Conservation (phyloP, 805 yeast genomes). For the Pichia manshurica region DNA sequence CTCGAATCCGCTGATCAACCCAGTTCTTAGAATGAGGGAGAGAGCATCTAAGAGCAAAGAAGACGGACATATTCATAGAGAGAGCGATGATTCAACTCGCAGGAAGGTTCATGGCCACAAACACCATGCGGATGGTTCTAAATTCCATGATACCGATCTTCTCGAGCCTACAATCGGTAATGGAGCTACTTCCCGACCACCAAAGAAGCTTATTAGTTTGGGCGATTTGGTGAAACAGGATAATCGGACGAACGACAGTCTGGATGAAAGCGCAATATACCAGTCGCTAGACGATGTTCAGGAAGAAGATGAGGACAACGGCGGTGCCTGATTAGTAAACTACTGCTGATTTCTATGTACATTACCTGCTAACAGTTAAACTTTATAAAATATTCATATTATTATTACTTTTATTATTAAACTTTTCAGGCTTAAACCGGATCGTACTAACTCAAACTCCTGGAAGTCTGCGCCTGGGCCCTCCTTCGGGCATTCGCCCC, state of each 20-base stretch:
- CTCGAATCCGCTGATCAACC: conserved; percentile 8
- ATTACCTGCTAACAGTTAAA: no score
- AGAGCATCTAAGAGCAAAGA: not conserved
- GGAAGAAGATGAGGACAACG: conserved; percentile 1
- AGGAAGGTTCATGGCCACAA: conserved; percentile 10
- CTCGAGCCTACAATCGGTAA: conserved; percentile 12
- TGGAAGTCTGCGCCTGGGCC: no score
- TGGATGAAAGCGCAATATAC: conserved; percentile 10
- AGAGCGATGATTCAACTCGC: not conserved
- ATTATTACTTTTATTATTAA: no score
- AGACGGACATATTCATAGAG: conserved; percentile 11
- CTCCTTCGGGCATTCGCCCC: no score
- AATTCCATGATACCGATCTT: conserved; percentile 24
- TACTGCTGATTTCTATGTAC: no score
- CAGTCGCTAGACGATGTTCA: conserved; percentile 4
- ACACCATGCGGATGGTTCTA: conserved; percentile 13
- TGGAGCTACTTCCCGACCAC: not conserved
- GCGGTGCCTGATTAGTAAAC: not conserved
- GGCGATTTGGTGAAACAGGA: not conserved
- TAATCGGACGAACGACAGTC: not conserved
- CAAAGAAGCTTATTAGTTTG: not conserved
- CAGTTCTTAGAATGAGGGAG: conserved; percentile 7
- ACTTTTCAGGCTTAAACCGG: no score
- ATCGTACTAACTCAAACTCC: no score
- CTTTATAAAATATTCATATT: no score